Evolutionary conservation across 345 rosid genomes (phyloP).

Genomic region (Mangifera indica): DNA sequence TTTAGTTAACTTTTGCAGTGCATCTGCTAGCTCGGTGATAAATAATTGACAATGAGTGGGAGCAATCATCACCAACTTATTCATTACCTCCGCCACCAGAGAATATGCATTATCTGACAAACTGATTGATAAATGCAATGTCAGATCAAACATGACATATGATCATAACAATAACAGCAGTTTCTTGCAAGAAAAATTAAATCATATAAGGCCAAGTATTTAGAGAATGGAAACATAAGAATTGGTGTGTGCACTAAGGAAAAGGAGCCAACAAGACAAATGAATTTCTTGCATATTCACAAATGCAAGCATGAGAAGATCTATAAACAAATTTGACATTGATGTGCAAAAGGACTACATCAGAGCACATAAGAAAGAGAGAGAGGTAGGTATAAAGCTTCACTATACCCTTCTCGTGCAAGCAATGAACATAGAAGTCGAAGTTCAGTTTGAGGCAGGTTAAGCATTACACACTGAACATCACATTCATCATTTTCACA

Average conservation of each 20-base stretch:
- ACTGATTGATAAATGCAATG: slow-evolving; percentile 38
- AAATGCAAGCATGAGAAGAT: background rate
- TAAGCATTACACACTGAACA: slow-evolving; percentile 52
- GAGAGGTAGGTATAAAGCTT: background rate
- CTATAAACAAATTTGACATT: background rate
- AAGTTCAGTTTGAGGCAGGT: slow-evolving; percentile 80
- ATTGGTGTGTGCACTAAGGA: background rate
- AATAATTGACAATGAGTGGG: slow-evolving; percentile 81
- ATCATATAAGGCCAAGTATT: background rate
- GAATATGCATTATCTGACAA: slow-evolving; percentile 89
- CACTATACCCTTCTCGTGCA: slow-evolving; percentile 83
- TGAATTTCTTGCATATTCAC: background rate
- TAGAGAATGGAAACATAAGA: background rate
- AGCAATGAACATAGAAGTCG: slow-evolving; percentile 88
- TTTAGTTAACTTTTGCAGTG: slow-evolving; percentile 64
- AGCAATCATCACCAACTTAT: slow-evolving; percentile 75
- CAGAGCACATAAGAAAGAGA: background rate
- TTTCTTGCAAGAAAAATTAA: background rate
- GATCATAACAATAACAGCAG: background rate
- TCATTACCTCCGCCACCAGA: slow-evolving; percentile 89
- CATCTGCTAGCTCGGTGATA: slow-evolving; percentile 75
- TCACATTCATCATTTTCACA: slow-evolving; percentile 53
- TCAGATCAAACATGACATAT: slow-evolving; percentile 14
- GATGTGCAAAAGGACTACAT: slow-evolving; percentile 8
- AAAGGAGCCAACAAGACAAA: too few species aligned